Percentiles rank a stretch among this genome's conserved stretches.
Evolutionary conservation across 176 grass and related monocot genomes (phyloP).

Genomic region (Lolium multiflorum): DNA sequence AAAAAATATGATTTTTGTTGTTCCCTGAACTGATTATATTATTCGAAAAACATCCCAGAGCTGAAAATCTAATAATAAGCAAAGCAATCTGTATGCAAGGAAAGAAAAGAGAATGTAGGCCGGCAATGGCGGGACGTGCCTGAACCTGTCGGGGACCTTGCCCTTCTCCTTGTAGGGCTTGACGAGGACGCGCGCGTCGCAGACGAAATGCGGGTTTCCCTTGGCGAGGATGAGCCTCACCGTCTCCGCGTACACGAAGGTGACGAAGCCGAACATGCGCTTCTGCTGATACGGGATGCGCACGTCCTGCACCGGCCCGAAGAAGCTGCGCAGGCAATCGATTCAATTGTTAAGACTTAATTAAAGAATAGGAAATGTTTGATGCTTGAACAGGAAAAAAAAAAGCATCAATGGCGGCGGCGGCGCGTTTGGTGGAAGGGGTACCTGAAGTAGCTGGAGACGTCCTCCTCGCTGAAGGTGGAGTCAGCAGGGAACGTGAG

Average conservation of each 20-base stretch:
- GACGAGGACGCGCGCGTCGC: conserved; percentile 85
- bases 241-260: conserved; percentile 79
- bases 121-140: conserved; percentile 44
- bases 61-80: background rate
- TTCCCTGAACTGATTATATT: background rate
- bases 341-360: conserved; percentile 8
- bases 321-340: conserved; percentile 60
- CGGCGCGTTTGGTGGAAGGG: background rate
- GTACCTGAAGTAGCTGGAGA: conserved; percentile 91
- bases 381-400: background rate
- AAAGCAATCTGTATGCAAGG: background rate
- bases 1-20: background rate
- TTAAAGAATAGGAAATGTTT: background rate
- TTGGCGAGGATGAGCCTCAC: conserved; percentile 70
- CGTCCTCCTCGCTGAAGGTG: conserved; percentile 85
- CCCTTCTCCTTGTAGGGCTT: conserved; percentile 98
- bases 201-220: conserved; percentile 85
- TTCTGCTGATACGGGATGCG: conserved; percentile 93
- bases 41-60: background rate
- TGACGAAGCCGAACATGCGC: conserved; percentile 99
- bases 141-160: conserved; percentile 84
- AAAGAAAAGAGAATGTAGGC: background rate
- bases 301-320: conserved; percentile 92
- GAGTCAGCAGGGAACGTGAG: conserved; percentile 87
- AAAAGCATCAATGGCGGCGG: conserved; percentile 18